Evolutionary conservation across 139 green algal species (phyloP).

Genomic region (Chlorella sp.): DNA sequence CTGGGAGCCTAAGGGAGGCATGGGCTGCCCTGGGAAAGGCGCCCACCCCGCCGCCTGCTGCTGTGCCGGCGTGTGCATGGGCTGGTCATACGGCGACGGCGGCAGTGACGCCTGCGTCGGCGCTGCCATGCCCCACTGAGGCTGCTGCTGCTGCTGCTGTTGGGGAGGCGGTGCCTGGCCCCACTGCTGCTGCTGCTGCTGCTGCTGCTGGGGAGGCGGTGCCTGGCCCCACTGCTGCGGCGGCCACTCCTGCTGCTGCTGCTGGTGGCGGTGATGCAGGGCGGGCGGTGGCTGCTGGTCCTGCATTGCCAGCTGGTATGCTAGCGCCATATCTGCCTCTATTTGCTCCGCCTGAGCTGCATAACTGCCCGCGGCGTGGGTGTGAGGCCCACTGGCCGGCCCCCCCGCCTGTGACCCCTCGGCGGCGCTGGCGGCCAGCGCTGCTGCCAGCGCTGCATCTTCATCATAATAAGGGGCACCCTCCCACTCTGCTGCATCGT

Average conservation of each 20-base stretch:
- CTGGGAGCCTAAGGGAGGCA: background rate
- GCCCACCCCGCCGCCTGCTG: background rate
- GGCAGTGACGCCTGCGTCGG: background rate
- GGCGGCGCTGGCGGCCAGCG: background rate
- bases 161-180: background rate
- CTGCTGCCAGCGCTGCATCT: background rate
- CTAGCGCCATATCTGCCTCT: slow-evolving; percentile 34
- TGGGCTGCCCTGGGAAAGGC: no score
- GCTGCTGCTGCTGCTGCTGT: slow-evolving; percentile 3
- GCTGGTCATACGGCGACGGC: background rate
- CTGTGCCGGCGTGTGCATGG: background rate
- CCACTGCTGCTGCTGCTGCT: background rate
- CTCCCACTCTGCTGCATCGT: background rate
- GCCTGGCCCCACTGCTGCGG: background rate
- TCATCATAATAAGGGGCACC: background rate
- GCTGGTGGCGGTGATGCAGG: background rate
- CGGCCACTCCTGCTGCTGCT: background rate
- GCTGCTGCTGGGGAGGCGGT: background rate
- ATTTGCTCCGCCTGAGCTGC: slow-evolving; percentile 12
- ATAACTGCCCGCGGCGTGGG: background rate
- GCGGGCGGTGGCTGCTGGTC: slow-evolving; percentile 3
- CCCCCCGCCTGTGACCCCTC: background rate
- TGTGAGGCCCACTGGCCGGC: background rate
- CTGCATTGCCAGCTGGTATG: slow-evolving; percentile 34
- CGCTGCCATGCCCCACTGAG: background rate